Evolutionary conservation across 306 rosid species (phyloP), one percentile per base, ranked within the genome.

Genomic region (Carpinus viminea): DNA sequence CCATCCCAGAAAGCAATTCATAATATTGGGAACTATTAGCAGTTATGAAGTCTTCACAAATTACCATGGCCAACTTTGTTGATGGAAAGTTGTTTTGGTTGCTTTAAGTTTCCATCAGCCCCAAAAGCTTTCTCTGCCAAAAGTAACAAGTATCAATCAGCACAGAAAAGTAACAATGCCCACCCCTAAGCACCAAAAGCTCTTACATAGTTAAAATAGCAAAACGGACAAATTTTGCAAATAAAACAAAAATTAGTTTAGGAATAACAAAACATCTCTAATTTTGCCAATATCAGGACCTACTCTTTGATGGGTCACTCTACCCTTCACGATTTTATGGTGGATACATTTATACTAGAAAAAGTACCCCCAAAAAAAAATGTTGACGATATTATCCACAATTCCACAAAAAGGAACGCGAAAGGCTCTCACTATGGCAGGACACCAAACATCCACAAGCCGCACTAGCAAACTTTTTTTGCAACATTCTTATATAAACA

Each of bases 11-110:
- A 55, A 45, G 0, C n/a, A 59, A n/a, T 13, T 9, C 12, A 51
- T 9, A 9, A 17, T 15, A 17, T 8, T 3, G 46, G 31, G 13
- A 17, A 56, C 3, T 5, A 51, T 8, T 45, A 17, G 36, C 7
- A 68, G 20, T 10, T 12, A 65, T 41, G 65, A 79, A 41, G 4
- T 21, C 38, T 68, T 56, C 24, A 79, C 52, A 53, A 70, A 86
- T 78, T 76, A 92, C 97, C 98, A 31, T 95, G 99, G 60, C 98
- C 97, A 85, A 90, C 98, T 89, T 93, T 95, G 82, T 95, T 95
- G 68, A 95, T 79, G 46, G 98, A 95, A 13, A 91, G 87, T 79
- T 90, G 91, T 91, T 90, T 93, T 3, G 92, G 89, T 78, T 95
- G 99, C 88, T 84, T 91, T 61, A 95, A 86, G 54, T 78, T 83